phyloP scores from a whole-genome alignment of 805 yeast genomes.

The Candida awuae region DNA sequence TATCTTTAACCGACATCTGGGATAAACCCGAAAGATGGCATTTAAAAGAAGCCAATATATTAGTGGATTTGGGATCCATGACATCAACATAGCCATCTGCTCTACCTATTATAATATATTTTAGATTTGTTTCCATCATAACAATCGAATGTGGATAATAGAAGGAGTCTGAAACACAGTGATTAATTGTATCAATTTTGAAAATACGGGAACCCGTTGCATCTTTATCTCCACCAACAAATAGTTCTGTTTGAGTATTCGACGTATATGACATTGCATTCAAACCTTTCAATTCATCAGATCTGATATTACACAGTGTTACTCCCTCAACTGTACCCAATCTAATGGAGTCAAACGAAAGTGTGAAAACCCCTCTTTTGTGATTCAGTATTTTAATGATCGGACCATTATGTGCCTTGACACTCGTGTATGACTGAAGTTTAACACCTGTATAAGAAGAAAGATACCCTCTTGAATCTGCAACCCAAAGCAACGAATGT shows the following conservation, averaged over 20 bases:
- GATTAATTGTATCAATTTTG: slow-evolving; percentile 36
- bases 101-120: slow-evolving; percentile 51
- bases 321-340: slow-evolving; percentile 54
- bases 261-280: slow-evolving; percentile 36
- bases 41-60: slow-evolving; percentile 42
- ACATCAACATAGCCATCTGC: slow-evolving; percentile 55
- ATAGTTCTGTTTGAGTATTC: slow-evolving; percentile 34
- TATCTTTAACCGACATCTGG: slow-evolving; percentile 57
- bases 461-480: slow-evolving; percentile 53
- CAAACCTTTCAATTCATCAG: slow-evolving; percentile 28
- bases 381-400: slow-evolving; percentile 47
- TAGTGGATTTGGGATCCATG: slow-evolving; percentile 46
- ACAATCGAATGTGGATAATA: slow-evolving; percentile 39
- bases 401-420: slow-evolving; percentile 41
- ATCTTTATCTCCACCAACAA: slow-evolving; percentile 34
- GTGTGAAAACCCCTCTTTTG: slow-evolving; percentile 49
- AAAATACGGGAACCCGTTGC: slow-evolving; percentile 28
- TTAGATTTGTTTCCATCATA: slow-evolving; percentile 41
- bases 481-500: slow-evolving; percentile 81
- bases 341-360: slow-evolving; percentile 44
- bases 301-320: slow-evolving; percentile 27
- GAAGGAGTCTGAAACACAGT: slow-evolving; percentile 28
- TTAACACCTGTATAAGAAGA: slow-evolving; percentile 38
- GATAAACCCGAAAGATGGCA: slow-evolving; percentile 58
- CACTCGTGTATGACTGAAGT: slow-evolving; percentile 50